Evolutionary conservation across 1,139 yeast species (phyloP).

Genomic region (Geotrichum macrosporum): DNA sequence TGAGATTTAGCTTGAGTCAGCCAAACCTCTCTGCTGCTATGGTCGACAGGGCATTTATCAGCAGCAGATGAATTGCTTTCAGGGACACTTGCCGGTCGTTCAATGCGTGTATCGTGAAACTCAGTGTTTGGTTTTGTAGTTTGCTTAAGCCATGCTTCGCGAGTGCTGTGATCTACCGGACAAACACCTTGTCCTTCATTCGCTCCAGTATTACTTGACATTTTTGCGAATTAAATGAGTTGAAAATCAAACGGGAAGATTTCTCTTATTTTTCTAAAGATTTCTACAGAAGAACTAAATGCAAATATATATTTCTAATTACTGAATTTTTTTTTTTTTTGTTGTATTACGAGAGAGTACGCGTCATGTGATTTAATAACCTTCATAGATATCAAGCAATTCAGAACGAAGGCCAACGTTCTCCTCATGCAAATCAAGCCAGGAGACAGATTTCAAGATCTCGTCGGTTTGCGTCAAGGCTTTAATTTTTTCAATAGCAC

Average conservation of each 20-base stretch:
- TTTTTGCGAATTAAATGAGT: too few relatives aligned
- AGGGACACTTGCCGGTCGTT: neutral
- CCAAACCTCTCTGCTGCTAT: slow-evolving; percentile 51
- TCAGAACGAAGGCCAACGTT: slow-evolving; percentile 34
- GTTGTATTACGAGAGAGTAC: neutral
- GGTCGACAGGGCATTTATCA: slow-evolving; percentile 38
- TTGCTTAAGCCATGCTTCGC: slow-evolving; percentile 22
- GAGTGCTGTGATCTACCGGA: slow-evolving; percentile 23
- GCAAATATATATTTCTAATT: neutral
- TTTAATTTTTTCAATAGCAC: slow-evolving; percentile 42
- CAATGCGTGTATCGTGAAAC: slow-evolving; percentile 8
- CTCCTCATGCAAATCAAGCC: slow-evolving; percentile 39
- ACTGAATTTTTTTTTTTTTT: slow-evolving; percentile 1
- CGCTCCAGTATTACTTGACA: neutral
- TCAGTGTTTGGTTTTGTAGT: slow-evolving; percentile 2
- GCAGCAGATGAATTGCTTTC: slow-evolving; percentile 5
- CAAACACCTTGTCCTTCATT: slow-evolving; percentile 14
- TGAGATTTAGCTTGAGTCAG: slow-evolving; percentile 35
- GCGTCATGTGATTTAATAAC: slow-evolving; percentile 1
- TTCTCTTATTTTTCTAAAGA: slow-evolving; percentile 1
- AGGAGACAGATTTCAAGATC: slow-evolving; percentile 29
- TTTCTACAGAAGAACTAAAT: too few relatives aligned
- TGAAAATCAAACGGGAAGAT: too few relatives aligned
- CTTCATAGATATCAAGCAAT: slow-evolving; percentile 8
- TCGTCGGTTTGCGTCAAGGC: slow-evolving; percentile 35